phyloP scores from a whole-genome alignment of 2,329 filamentous ascomycete species.

The Xylaria multiplex region DNA sequence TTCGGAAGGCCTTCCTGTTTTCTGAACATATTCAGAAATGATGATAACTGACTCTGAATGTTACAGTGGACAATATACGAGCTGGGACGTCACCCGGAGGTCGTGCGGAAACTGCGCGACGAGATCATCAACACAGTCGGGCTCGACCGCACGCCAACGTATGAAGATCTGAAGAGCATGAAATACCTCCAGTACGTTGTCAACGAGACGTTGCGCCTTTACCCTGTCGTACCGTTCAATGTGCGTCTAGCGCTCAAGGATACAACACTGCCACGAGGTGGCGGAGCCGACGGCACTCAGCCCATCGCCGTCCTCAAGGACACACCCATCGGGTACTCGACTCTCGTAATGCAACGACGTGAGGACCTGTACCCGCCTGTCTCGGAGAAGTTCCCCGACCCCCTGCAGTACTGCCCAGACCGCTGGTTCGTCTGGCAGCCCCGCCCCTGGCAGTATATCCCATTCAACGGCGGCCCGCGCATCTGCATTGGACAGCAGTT shows the following conservation, averaged over 20 bases:
- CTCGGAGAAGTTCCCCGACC: conserved; percentile 57
- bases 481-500: conserved; percentile 86
- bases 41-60: conserved; percentile 52
- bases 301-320: conserved; percentile 75
- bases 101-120: conserved; percentile 72
- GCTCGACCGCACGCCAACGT: conserved; percentile 70
- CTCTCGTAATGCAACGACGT: conserved; percentile 78
- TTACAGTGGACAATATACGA: conserved; percentile 84
- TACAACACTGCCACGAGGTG: conserved; percentile 78
- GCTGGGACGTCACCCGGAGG: conserved; percentile 74
- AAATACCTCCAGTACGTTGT: conserved; percentile 79
- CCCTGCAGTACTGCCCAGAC: conserved; percentile 69
- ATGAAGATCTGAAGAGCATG: conserved; percentile 87
- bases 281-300: conserved; percentile 68
- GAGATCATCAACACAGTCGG: conserved; percentile 79
- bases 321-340: conserved; percentile 72
- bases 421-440: conserved; percentile 73
- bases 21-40: background rate
- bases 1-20: background rate
- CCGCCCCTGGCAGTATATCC: conserved; percentile 75
- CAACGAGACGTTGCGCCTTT: conserved; percentile 80
- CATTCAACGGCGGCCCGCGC: conserved; percentile 78
- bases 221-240: conserved; percentile 83
- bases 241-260: conserved; percentile 76
- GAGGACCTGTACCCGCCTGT: conserved; percentile 67